Base-by-base conservation (phyloP, 2,329 filamentous ascomycete genomes). In the Rhynchosporium graminicola region DNA sequence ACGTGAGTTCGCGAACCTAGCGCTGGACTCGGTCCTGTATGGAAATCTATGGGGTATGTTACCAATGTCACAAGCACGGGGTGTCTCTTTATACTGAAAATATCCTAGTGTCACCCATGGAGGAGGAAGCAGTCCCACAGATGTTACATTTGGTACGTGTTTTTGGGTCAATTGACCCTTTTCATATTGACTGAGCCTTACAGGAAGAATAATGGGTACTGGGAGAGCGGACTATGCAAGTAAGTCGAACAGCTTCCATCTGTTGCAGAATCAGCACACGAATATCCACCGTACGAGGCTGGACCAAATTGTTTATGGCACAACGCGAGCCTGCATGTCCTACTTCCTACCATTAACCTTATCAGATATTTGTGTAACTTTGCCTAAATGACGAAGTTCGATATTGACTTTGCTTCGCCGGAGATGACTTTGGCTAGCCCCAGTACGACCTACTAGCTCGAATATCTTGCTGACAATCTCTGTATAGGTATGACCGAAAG, bases 161-260 rank as follows among this genome's bases (percentile, higher is more conserved):
- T 20, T 20, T 46, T n/a, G 20, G n/a, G n/a, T 13, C 15, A 43
- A 20, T 56, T 12, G 3, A 12, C 6, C 15, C 12, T 9, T 38
- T 5, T n/a, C 42, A 12, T 55, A 38, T 10, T 15, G 9, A 56
- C 20, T 36, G 33, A 46, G 3, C 5, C 10, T 5, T 46, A 2
- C 26, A 46, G 43, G 59, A 13, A 55, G 45, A 31, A 54, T 59
- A n/a, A 62, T 62, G 60, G 60, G 60, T 8, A 51, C 60, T 48
- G 55, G 60, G 12, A 31, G 60, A 26, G 60, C 47, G 3, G 60
- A 62, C 29, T 59, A 59, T 7, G 13, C 38, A n/a, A 28, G 43
- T 46, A 46, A 26, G 43, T 3, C 26, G 6, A 9, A 3, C 10
- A 20, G 4, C 5, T 26, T 46, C n/a, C 6, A 46, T 26, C 20